phyloP scores from a whole-genome alignment of 495 filamentous ascomycete genomes.

The Penicillium diatomitis region DNA sequence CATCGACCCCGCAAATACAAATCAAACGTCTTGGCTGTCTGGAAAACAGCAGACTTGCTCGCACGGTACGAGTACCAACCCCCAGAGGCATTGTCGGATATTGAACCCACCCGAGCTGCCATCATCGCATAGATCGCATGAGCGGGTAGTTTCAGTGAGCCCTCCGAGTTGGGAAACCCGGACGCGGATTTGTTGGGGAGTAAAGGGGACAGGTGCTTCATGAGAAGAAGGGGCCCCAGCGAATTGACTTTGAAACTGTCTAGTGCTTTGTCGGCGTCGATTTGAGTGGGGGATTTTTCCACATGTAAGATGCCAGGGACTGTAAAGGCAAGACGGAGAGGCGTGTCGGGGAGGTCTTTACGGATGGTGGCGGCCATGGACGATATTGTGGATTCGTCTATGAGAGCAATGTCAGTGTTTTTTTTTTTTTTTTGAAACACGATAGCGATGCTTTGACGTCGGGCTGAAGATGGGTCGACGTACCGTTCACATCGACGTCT shows the following conservation, averaged over 20 bases:
- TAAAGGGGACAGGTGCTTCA: constrained; percentile 63
- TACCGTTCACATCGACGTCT: constrained; percentile 18
- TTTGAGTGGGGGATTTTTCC: constrained; percentile 59
- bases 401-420: not conserved
- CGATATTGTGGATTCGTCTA: constrained; percentile 34
- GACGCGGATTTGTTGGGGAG: constrained; percentile 45
- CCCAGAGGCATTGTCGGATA: constrained; percentile 57
- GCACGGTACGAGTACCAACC: constrained; percentile 74
- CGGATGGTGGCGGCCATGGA: constrained; percentile 27
- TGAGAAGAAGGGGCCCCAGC: constrained; percentile 62
- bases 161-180: constrained; percentile 9
- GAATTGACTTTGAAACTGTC: constrained; percentile 60
- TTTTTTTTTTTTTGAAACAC: no score
- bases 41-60: constrained; percentile 63
- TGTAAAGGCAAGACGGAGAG: constrained; percentile 60
- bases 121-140: constrained; percentile 60
- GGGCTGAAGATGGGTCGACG: no score
- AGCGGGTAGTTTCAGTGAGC: constrained; percentile 14
- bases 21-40: constrained; percentile 63
- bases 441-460: constrained; percentile 39
- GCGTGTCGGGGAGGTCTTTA: constrained; percentile 40
- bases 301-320: constrained; percentile 66
- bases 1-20: constrained; percentile 47
- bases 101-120: constrained; percentile 69
- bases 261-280: constrained; percentile 47